Evolutionary conservation across 2,329 filamentous ascomycete species (phyloP).

Genomic region (Colletotrichum eremochloae): DNA sequence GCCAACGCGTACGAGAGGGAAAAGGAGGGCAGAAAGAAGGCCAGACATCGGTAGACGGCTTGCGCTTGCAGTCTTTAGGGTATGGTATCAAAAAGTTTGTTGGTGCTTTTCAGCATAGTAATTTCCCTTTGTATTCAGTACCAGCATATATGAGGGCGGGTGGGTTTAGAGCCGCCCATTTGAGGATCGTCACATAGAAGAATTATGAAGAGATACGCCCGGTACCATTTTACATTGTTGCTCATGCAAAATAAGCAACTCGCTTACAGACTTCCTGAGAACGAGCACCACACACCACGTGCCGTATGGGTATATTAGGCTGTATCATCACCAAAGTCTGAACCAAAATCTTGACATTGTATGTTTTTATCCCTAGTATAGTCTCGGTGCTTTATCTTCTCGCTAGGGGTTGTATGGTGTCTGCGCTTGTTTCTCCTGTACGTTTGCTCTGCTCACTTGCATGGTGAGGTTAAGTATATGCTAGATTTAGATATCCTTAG

Average conservation of each 20-base stretch:
- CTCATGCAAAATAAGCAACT: not conserved
- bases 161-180: conserved; percentile 8
- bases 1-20: conserved; percentile 91
- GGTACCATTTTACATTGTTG: not conserved
- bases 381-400: no score
- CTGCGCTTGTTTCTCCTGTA: no score
- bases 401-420: no score
- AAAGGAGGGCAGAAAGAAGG: conserved; percentile 79
- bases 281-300: no score
- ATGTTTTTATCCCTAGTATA: no score
- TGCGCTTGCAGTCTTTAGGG: not conserved
- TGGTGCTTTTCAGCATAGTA: conserved; percentile 25
- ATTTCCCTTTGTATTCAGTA: conserved; percentile 39
- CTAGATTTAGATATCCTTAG: no score
- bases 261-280: no score
- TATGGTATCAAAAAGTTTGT: conserved; percentile 31
- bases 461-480: no score
- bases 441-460: no score
- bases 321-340: no score
- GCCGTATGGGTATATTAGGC: no score
- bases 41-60: conserved; percentile 53
- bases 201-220: not conserved
- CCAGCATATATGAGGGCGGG: conserved; percentile 15
- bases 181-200: not conserved
- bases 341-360: no score